Evolutionary conservation across 2,329 filamentous ascomycete genomes (phyloP).

Genomic region (Graphilbum fragrans): DNA sequence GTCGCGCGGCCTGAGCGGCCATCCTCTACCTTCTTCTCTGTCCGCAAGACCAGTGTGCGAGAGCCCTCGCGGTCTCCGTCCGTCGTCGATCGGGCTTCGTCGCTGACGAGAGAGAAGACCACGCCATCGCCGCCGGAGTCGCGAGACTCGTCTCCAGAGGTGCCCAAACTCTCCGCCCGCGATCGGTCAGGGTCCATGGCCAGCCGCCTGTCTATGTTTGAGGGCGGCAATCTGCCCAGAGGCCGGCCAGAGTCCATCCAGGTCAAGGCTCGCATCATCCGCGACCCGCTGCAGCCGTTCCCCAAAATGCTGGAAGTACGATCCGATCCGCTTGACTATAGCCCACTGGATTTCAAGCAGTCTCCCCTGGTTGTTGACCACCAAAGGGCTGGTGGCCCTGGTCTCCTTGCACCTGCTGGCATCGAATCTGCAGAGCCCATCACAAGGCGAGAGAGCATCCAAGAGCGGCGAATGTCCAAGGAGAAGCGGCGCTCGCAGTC

Average conservation of each 20-base stretch:
- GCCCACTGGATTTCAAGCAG: slow-evolving; percentile 40
- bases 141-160: slow-evolving; percentile 34
- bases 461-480: slow-evolving; percentile 34
- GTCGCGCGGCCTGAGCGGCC: slow-evolving; percentile 23
- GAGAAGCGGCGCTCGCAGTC: slow-evolving; percentile 24
- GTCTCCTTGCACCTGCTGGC: too few relatives aligned
- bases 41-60: slow-evolving; percentile 29
- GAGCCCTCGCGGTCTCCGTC: slow-evolving; percentile 33
- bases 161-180: slow-evolving; percentile 20
- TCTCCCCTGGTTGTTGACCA: slow-evolving; percentile 48
- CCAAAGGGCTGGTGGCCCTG: slow-evolving; percentile 32
- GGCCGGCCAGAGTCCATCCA: slow-evolving; percentile 66
- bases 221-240: slow-evolving; percentile 28
- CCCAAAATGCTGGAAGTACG: slow-evolving; percentile 27
- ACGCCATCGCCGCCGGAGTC: slow-evolving; percentile 26
- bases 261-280: slow-evolving; percentile 73
- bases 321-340: slow-evolving; percentile 30
- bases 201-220: slow-evolving; percentile 43
- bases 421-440: slow-evolving; percentile 13
- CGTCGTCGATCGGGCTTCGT: slow-evolving; percentile 29
- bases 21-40: slow-evolving; percentile 47
- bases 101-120: slow-evolving; percentile 23
- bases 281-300: slow-evolving; percentile 40
- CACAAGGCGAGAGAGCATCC: slow-evolving; percentile 29
- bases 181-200: slow-evolving; percentile 42